Conservation (phyloP, 345 rosid genomes). For the Eucalyptus pumila region DNA sequence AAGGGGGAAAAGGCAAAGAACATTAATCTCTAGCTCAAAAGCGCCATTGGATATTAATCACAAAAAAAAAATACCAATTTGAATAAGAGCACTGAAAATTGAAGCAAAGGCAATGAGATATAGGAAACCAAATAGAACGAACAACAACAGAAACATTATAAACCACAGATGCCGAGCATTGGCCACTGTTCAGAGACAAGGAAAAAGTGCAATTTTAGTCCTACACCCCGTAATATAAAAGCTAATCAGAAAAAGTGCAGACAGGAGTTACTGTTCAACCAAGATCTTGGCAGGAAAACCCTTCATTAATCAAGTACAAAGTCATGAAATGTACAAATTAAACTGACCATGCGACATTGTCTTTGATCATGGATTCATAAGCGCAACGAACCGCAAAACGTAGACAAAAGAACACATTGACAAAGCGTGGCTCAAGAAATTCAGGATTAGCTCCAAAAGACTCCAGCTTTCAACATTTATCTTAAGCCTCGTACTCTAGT, state of each 20-base stretch:
- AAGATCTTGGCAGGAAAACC: background rate
- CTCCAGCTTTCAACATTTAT: background rate
- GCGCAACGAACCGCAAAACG: background rate
- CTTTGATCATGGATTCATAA: background rate
- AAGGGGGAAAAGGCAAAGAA: background rate
- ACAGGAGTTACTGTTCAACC: background rate
- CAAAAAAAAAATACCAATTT: background rate
- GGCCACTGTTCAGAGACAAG: background rate
- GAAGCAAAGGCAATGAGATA: background rate
- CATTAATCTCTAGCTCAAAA: background rate
- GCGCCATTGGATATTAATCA: background rate
- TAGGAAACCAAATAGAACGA: background rate
- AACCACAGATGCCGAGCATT: background rate
- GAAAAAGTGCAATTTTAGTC: background rate
- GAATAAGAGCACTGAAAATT: background rate
- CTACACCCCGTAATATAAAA: background rate
- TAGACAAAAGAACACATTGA: background rate
- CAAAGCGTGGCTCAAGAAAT: background rate
- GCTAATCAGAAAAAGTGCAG: background rate
- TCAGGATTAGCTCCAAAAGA: background rate
- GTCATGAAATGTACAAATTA: background rate
- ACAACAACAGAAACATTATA: background rate
- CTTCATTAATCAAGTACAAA: background rate
- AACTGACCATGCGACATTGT: background rate
- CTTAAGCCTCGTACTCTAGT: background rate